A percentile compares a stretch with the other conserved stretches of the same genome.
These are phyloP conservation scores for Metschnikowia koreensis DNA, from an alignment of 805 yeast genomes.

Conservation along the genomic window DNA sequence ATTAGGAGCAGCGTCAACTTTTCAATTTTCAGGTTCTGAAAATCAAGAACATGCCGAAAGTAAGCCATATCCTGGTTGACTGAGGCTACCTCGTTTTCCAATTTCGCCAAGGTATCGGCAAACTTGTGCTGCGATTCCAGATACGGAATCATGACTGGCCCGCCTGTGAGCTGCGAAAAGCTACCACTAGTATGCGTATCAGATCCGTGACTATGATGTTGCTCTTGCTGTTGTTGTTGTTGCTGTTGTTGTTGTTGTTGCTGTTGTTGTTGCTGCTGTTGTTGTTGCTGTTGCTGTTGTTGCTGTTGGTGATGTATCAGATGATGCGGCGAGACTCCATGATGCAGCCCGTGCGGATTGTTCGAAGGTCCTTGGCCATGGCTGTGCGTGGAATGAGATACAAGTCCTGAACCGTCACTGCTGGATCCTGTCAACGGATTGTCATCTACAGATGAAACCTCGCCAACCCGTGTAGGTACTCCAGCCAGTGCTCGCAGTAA, in stretches of 20 bases:
- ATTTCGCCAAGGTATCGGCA: conserved; percentile 16
- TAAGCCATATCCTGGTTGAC: conserved; percentile 34
- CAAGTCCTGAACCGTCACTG: conserved; percentile 5
- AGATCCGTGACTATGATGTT: too few relatives aligned
- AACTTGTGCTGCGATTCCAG: conserved; percentile 16
- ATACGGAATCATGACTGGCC: conserved; percentile 7
- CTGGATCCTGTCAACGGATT: conserved; percentile 1
- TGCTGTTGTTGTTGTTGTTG: too few relatives aligned
- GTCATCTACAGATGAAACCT: conserved; percentile 12
- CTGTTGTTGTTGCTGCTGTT: too few relatives aligned
- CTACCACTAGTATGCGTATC: conserved; percentile 1
- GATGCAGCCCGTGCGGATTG: conserved; percentile 5
- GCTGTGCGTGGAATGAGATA: conserved; percentile 1
- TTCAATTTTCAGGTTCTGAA: conserved; percentile 38
- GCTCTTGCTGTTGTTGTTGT: too few relatives aligned
- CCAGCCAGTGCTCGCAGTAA: conserved; percentile 14
- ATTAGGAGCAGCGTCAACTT: conserved; percentile 34
- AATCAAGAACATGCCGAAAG: conserved; percentile 36
- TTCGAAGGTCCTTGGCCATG: background rate
- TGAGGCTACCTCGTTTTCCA: conserved; percentile 28
- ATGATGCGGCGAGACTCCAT: conserved; percentile 13
- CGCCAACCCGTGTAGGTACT: conserved; percentile 12
- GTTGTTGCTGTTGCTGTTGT: too few relatives aligned
- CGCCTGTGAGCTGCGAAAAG: conserved; percentile 2
- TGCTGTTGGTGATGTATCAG: conserved; percentile 8